Percentiles rank a stretch among this genome's conserved stretches.
These are phyloP conservation scores for Aspergillus oerlinghausenensis DNA, from an alignment of 2,329 filamentous ascomycete genomes.

Conservation along the genomic window DNA sequence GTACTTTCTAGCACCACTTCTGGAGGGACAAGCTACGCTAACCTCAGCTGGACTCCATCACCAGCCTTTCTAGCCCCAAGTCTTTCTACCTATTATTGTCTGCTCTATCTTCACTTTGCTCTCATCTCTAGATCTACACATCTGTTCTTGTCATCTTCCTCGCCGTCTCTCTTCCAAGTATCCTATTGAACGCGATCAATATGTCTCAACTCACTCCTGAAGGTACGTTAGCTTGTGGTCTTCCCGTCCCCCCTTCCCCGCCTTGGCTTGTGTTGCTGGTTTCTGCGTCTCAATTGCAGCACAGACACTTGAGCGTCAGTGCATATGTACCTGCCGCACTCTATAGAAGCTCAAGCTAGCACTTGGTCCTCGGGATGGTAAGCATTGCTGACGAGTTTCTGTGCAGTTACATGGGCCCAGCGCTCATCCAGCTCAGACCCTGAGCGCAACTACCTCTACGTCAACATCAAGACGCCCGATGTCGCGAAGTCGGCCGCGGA, in stretches of 20 bases:
- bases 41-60: conserved; percentile 12
- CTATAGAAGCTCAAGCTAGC: not conserved
- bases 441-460: conserved; percentile 89
- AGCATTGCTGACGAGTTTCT: not conserved
- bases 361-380: not conserved
- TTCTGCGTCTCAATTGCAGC: conserved; percentile 8
- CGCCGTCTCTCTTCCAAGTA: conserved; percentile 5
- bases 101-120: not conserved
- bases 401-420: conserved; percentile 91
- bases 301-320: not conserved
- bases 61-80: conserved; percentile 7
- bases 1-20: conserved; percentile 34
- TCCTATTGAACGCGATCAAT: conserved; percentile 12
- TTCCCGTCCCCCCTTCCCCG: conserved; percentile 25
- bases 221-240: conserved; percentile 36
- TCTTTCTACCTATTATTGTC: conserved; percentile 1
- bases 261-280: conserved; percentile 14
- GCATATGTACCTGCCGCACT: not conserved
- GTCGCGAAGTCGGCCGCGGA: conserved; percentile 70
- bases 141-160: not conserved
- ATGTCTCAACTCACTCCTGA: conserved; percentile 40
- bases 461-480: conserved; percentile 86
- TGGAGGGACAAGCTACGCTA: conserved; percentile 16
- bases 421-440: conserved; percentile 77
- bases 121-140: not conserved